A percentile compares a stretch with the other conserved stretches of the same genome.
Conservation (phyloP, 106 monocot genomes). For the Dactylorhiza incarnata region DNA sequence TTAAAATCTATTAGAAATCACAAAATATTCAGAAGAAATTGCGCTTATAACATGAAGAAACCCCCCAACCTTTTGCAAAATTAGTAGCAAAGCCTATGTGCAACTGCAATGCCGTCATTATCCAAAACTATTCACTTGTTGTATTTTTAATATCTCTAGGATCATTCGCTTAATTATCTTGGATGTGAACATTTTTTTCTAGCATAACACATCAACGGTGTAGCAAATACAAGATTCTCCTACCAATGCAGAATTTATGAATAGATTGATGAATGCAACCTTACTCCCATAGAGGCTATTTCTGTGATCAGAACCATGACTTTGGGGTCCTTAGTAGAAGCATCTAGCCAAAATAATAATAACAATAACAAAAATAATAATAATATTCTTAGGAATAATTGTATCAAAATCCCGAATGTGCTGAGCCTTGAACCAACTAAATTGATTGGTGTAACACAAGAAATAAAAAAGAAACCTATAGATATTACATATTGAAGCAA, state of each 20-base stretch:
- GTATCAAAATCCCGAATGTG: background rate
- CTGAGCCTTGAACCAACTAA: background rate
- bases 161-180: background rate
- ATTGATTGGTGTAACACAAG: background rate
- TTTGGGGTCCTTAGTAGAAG: background rate
- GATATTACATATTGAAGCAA: no score
- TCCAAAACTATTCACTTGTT: background rate
- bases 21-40: background rate
- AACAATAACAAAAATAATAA: background rate
- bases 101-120: background rate
- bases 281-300: no score
- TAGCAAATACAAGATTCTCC: background rate
- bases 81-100: background rate
- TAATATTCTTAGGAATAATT: background rate
- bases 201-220: background rate
- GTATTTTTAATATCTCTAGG: background rate
- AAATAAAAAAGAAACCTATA: background rate
- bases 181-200: background rate
- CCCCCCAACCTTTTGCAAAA: background rate
- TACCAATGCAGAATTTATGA: background rate
- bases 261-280: no score
- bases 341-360: background rate
- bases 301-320: background rate
- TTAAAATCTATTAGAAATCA: background rate
- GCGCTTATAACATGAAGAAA: background rate